Evolutionary conservation across 352 stramenopile genomes (phyloP).

Genomic region (Plasmopara halstedii): DNA sequence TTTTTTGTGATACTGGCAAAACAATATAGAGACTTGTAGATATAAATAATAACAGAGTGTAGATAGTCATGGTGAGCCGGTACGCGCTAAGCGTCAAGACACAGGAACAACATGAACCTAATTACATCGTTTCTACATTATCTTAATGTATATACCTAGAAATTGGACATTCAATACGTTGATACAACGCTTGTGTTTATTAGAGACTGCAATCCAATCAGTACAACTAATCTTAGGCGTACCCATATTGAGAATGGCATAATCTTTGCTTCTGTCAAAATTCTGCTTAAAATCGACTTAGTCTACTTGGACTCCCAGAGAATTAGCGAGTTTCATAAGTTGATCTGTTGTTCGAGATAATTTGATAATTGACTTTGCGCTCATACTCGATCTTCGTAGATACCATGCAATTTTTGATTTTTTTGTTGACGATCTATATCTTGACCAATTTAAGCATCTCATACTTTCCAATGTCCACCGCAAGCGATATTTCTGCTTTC

Average conservation of each 20-base stretch:
- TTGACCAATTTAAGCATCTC: not conserved
- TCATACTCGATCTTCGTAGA: slow-evolving; percentile 1
- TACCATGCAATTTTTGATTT: not conserved
- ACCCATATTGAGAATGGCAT: slow-evolving; percentile 3
- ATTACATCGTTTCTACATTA: slow-evolving; percentile 1
- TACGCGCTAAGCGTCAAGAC: not conserved
- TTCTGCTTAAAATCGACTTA: slow-evolving; percentile 8
- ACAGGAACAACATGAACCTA: not conserved
- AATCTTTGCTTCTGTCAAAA: slow-evolving; percentile 4
- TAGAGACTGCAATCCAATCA: slow-evolving; percentile 5
- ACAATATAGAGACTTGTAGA: not conserved
- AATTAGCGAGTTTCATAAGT: slow-evolving; percentile 2
- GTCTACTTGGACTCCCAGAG: not conserved
- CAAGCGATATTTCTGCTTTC: slow-evolving; percentile 3
- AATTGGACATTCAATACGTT: slow-evolving; percentile 1
- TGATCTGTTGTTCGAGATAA: slow-evolving; percentile 6
- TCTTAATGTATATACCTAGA: not conserved
- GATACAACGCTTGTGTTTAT: slow-evolving; percentile 1
- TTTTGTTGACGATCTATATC: slow-evolving; percentile 1
- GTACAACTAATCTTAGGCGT: not conserved
- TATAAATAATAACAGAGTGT: slow-evolving; percentile 2
- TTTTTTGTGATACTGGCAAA: slow-evolving; percentile 1
- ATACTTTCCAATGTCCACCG: not conserved
- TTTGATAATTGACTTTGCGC: slow-evolving; percentile 5
- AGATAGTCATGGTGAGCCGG: slow-evolving; percentile 1